These are phyloP conservation scores for Apiotrichum domesticum DNA, from an alignment of 1,284 basidiomycete genomes.

Conservation along the genomic window DNA sequence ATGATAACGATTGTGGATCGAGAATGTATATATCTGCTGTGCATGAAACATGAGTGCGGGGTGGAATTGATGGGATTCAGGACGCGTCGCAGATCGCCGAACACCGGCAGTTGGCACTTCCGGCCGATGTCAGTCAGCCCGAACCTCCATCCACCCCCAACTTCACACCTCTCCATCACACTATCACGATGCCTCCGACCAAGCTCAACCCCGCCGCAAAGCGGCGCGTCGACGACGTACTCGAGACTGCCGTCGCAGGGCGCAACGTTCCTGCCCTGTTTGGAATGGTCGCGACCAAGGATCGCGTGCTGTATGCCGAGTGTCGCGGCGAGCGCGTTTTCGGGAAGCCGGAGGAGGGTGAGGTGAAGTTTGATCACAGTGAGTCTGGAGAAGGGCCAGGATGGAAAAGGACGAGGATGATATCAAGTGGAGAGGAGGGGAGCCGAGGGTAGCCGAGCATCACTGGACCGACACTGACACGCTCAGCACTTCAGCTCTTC, in stretches of 20 bases:
- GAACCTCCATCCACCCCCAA: too few species aligned
- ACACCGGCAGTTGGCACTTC: too few species aligned
- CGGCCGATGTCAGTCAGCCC: too few species aligned
- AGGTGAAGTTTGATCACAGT: conserved; percentile 31
- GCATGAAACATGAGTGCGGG: too few species aligned
- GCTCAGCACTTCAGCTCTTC: conserved; percentile 32
- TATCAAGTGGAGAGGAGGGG: too few species aligned
- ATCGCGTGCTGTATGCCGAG: conserved; percentile 30
- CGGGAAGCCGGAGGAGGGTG: conserved; percentile 23
- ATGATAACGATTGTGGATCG: background rate
- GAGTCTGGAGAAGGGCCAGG: conserved; percentile 7
- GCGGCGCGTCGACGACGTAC: conserved; percentile 18
- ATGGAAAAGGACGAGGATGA: too few species aligned
- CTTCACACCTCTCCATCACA: too few species aligned
- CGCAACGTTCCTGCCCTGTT: conserved; percentile 26
- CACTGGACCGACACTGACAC: background rate
- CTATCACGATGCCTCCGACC: background rate
- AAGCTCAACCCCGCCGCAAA: background rate
- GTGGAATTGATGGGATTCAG: too few species aligned
- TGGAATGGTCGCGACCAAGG: conserved; percentile 29
- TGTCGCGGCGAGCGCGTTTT: conserved; percentile 26
- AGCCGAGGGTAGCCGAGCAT: too few species aligned
- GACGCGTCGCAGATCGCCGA: too few species aligned
- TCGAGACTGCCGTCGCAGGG: conserved; percentile 15
- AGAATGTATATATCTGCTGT: background rate